Conservation (phyloP, 108 stramenopile species). For the Chaetoceros muelleri region DNA sequence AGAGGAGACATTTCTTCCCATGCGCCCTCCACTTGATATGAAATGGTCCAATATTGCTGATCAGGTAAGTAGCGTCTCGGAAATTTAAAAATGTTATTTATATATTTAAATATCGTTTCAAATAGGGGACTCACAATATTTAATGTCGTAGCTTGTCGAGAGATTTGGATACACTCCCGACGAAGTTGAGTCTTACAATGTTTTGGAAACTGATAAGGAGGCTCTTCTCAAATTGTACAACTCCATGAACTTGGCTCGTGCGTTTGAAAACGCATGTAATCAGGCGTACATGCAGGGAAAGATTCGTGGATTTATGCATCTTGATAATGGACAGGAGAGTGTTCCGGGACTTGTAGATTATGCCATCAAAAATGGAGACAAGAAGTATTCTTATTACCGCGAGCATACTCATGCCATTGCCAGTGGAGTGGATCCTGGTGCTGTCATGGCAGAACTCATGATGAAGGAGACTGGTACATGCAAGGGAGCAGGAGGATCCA, state of each 20-base stretch:
- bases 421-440: constrained; percentile 80
- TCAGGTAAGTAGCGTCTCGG: constrained; percentile 27
- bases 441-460: constrained; percentile 94
- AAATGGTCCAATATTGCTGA: constrained; percentile 43
- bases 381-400: constrained; percentile 95
- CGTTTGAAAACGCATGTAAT: constrained; percentile 98
- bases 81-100: not conserved
- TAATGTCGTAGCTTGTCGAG: constrained; percentile 31
- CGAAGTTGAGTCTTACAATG: constrained; percentile 55
- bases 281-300: constrained; percentile 97
- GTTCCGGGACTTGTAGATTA: constrained; percentile 93
- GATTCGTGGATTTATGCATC: constrained; percentile 97
- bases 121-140: not conserved
- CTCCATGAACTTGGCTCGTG: constrained; percentile 82
- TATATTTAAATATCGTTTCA: not conserved
- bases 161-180: constrained; percentile 64
- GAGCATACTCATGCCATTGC: constrained; percentile 98
- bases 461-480: constrained; percentile 97
- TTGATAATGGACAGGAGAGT: constrained; percentile 96
- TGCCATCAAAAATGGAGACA: constrained; percentile 85
- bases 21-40: constrained; percentile 79
- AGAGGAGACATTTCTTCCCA: constrained; percentile 16
- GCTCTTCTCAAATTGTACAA: constrained; percentile 71
- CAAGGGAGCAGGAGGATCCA: constrained; percentile 95
- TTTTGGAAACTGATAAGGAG: constrained; percentile 66